Base-by-base conservation (phyloP, 2,329 filamentous ascomycete genomes). In the Penicillium sp. region DNA sequence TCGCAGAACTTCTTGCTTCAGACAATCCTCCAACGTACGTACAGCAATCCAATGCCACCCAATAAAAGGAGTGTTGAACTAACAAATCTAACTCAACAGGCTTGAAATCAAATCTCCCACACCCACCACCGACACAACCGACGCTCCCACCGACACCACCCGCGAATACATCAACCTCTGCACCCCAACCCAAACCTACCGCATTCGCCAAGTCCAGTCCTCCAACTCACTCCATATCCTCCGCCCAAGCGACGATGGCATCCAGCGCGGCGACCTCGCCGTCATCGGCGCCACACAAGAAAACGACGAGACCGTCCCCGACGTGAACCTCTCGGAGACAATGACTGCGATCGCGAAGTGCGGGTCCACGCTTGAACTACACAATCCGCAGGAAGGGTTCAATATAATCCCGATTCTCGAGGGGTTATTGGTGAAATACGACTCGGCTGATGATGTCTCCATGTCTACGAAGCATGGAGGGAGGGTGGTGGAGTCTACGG, bases 151-250 rank as follows among this genome's bases (percentile, higher is more conserved):
- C n/a, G n/a, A n/a, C 19, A 48, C 57, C 32, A 56, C 61, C 26
- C 61, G 59, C 43, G 66, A 71, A 38, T 72, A 71, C 49, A 76
- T 78, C 28, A 79, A 82, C 52, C 70, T 84, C 51, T 84, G 81
- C 67, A 82, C 79, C 2, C 68, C 72, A 9, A 70, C 71, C 47
- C 71, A 76, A 56, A 81, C 80, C 10, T 84, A 77, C 68, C 74
- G 76, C 51, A 67, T 84, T 45, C 79, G 80, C 57, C 80, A 84
- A 64, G 80, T 84, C 45, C 80, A 81, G 57, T 83, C 81, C 15
- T 83, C 81, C 22, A 84, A 84, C 57, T 80, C 78, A 31, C 71
- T 84, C 49, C 78, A 79, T 63, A 61, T 83, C 33, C 68, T 79
- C 22, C 69, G 69, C 43, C 73, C 75, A 4, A 72, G 71, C 49